Base-by-base conservation (phyloP, 139 green algal species). In the Chlamydomonas sp. region DNA sequence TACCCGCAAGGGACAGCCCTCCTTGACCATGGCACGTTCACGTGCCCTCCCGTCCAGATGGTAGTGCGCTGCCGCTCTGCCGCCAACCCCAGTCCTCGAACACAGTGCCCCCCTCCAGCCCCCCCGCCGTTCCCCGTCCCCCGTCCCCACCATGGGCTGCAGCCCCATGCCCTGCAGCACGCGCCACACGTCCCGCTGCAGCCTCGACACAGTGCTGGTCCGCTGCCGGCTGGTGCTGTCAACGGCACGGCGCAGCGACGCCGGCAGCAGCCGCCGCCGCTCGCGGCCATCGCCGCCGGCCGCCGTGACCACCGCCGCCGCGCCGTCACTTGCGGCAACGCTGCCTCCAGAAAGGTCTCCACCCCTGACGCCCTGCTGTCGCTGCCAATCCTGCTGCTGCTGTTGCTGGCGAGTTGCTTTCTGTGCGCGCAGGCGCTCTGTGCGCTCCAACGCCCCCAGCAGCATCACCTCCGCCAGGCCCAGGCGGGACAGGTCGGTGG, bases 91-190 rank as follows among this genome's bases (percentile, higher is more conserved):
- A 49, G 31, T 49, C 31, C 31, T 49, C 31, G 31, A 49, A 49
- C 31, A 49, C 31, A 49, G 31, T 49, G 31, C 31, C 31, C 31
- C 31, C 31, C 31, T 49, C 31, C 31, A 49, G 31, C 31, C 31
- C 31, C 31, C 31, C 31, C 31, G 31, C 31, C 31, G 31, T 49
- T 49, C 31, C 31, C 31, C 31, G 31, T 49, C 31, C 31, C 31
- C 31, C 31, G 31, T 49, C 31, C 78, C 5, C 61, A 83, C 78
- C 79, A 10, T 31, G 31, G 79, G 79, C 1, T 66, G n/a, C 31
- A 84, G 79, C 12, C 64, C 64, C 64, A 84, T 84, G 64, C 31
- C 31, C 31, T 61, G 64, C 14, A 84, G 79, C 79, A 31, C 31
- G 17, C 5, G 49, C 5, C 17, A 10, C 64, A 84, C 79, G 15